A percentile compares a stretch with the other conserved stretches of the same genome.
phyloP scores from a whole-genome alignment of 306 rosid species.

The Cucumis hystrix region DNA sequence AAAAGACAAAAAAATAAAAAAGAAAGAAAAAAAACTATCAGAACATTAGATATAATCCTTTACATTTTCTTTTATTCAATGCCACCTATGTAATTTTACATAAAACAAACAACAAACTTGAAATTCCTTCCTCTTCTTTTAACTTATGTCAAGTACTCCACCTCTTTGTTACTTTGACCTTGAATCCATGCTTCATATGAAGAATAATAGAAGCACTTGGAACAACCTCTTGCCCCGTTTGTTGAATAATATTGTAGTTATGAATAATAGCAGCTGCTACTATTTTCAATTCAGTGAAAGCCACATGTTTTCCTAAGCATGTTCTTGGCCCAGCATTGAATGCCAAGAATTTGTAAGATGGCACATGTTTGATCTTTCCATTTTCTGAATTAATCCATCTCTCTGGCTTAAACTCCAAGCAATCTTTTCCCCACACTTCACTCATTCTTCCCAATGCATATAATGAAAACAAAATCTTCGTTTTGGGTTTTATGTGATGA shows the following conservation, averaged over 20 bases:
- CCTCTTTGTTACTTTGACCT: slow-evolving; percentile 19
- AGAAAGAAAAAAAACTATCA: no score
- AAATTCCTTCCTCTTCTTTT: no score
- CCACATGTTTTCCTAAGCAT: slow-evolving; percentile 1
- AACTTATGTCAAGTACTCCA: background rate
- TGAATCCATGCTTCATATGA: slow-evolving; percentile 34
- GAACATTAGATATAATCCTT: no score
- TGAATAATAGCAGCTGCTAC: slow-evolving; percentile 16
- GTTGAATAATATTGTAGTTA: slow-evolving; percentile 13
- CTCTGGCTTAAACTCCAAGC: slow-evolving; percentile 43
- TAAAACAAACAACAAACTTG: no score
- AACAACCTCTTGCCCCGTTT: slow-evolving; percentile 4
- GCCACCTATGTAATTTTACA: no score
- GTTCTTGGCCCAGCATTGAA: no score
- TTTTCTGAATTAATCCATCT: slow-evolving; percentile 33
- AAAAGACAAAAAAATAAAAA: no score
- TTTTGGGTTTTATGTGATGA: slow-evolving; percentile 9
- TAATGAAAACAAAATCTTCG: slow-evolving; percentile 12
- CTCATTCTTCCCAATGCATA: slow-evolving; percentile 45
- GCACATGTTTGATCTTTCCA: slow-evolving; percentile 16
- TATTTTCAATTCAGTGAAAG: slow-evolving; percentile 30
- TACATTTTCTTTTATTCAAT: no score
- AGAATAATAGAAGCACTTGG: slow-evolving; percentile 21
- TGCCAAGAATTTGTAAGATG: slow-evolving; percentile 10
- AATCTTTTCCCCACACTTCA: slow-evolving; percentile 35